Percentiles rank a stretch among this genome's conserved stretches.
These are phyloP conservation scores for Sonneratia alba DNA, from an alignment of 345 rosid species.

Conservation along the genomic window DNA sequence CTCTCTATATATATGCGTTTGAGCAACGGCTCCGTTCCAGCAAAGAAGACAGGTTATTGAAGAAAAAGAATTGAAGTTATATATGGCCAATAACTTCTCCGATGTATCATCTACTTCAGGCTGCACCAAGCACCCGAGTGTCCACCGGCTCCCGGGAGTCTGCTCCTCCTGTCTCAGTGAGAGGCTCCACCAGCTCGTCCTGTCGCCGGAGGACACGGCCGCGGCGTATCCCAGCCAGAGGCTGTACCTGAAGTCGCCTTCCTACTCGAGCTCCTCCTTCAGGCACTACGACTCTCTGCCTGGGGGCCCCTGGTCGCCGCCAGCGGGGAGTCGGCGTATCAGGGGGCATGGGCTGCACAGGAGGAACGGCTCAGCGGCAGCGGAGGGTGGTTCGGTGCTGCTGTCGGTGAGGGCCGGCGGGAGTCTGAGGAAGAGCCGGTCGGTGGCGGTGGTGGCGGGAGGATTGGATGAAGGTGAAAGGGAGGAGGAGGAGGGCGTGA, in stretches of 20 bases:
- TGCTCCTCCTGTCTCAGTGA: conserved; percentile 18
- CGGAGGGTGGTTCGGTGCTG: conserved; percentile 24
- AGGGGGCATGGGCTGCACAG: conserved; percentile 18
- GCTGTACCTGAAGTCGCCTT: background rate
- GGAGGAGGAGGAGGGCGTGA: conserved; percentile 29
- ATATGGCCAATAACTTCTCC: background rate
- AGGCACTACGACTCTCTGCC: conserved; percentile 8
- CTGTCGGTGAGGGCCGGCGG: conserved; percentile 24
- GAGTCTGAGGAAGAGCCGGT: conserved; percentile 73
- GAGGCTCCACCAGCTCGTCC: conserved; percentile 7
- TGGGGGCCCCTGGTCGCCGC: conserved; percentile 16
- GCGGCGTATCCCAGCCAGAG: background rate
- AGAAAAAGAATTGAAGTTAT: background rate
- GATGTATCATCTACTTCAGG: background rate
- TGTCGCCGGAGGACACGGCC: background rate
- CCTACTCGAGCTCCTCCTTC: conserved; percentile 10
- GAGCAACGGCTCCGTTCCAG: background rate
- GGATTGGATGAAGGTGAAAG: conserved; percentile 17
- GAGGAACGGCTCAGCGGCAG: conserved; percentile 20
- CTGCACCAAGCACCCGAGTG: conserved; percentile 11
- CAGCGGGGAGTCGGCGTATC: background rate
- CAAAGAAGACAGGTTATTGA: background rate
- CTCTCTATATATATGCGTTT: background rate
- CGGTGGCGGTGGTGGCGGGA: conserved; percentile 41
- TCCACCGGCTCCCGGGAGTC: conserved; percentile 10